Percentiles rank a stretch among this genome's conserved stretches.
Evolutionary conservation across 257 asterid species (phyloP).

Genomic region (Solanum dulcamara): DNA sequence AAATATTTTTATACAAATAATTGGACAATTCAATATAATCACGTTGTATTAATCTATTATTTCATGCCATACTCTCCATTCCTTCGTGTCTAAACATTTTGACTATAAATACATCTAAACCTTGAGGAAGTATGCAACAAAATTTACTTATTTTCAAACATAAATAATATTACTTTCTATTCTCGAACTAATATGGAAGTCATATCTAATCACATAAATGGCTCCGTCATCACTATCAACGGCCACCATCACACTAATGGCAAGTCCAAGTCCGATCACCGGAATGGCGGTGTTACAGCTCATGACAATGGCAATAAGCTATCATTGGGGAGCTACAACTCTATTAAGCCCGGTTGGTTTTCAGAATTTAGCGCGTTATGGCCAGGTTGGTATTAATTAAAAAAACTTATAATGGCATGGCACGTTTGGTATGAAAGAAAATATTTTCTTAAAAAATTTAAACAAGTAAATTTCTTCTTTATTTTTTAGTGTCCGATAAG

Average conservation of each 20-base stretch:
- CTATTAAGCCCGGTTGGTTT: background rate
- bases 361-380: background rate
- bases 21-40: background rate
- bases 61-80: background rate
- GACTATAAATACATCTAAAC: background rate
- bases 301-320: background rate
- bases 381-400: background rate
- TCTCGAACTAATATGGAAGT: background rate
- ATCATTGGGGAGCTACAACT: background rate
- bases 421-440: no score
- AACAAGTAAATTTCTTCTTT: no score
- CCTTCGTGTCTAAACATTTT: background rate
- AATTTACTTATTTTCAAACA: background rate
- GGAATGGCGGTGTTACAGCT: background rate
- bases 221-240: background rate
- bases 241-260: background rate
- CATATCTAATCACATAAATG: background rate
- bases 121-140: background rate
- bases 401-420: no score
- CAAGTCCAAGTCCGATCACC: background rate
- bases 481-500: no score
- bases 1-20: no score
- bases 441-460: no score
- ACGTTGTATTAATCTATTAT: no score
- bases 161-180: background rate